phyloP scores from a whole-genome alignment of 73 alveolate genomes.

The Chromera velia region DNA sequence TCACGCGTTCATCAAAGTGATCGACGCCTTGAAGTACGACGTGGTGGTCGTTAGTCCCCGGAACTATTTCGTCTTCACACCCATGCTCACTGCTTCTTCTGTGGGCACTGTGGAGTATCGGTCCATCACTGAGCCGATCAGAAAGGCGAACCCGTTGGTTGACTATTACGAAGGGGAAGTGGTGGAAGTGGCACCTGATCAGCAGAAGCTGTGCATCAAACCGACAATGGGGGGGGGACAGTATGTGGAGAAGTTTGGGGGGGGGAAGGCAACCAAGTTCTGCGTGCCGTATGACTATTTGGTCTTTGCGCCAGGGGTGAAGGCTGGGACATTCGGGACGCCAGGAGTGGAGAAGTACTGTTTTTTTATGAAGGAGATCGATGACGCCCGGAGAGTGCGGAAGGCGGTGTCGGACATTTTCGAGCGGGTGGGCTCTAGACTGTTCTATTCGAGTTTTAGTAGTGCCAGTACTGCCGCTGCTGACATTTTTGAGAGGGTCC shows the following conservation, averaged over 20 bases:
- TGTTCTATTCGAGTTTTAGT: too few relatives aligned
- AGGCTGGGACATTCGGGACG: neutral
- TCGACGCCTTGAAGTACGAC: conserved; percentile 22
- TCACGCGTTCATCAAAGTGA: conserved; percentile 10
- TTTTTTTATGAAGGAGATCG: conserved; percentile 29
- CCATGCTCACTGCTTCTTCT: conserved; percentile 36
- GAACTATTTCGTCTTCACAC: conserved; percentile 46
- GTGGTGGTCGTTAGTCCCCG: conserved; percentile 18
- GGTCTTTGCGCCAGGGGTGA: neutral
- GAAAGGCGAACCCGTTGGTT: neutral
- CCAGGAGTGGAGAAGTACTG: conserved; percentile 18
- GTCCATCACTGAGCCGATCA: conserved; percentile 6
- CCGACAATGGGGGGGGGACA: neutral
- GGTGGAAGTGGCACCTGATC: neutral
- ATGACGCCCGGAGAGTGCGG: conserved; percentile 35
- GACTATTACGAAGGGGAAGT: neutral
- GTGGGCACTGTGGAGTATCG: conserved; percentile 49
- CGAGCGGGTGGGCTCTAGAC: neutral
- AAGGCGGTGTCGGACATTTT: conserved; percentile 20
- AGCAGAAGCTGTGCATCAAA: neutral
- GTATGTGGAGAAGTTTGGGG: neutral
- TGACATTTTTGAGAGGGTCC: neutral
- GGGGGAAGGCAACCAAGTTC: neutral
- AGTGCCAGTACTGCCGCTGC: neutral
- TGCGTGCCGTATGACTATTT: neutral